Conservation (phyloP, 176 grass and related monocot species). For the Carex littledalei region DNA sequence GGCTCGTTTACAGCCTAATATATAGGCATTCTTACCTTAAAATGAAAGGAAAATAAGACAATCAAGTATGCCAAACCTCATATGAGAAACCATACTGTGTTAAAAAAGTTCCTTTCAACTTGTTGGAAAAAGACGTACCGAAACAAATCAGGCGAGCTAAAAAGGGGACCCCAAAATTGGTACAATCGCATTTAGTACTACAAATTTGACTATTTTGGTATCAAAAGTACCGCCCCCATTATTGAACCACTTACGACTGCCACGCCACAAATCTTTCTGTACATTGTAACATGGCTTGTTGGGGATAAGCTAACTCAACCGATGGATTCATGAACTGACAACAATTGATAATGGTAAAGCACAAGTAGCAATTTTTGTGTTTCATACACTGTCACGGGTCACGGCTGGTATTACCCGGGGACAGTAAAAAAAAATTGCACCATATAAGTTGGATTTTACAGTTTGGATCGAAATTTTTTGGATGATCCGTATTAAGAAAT, state of each 20-base stretch:
- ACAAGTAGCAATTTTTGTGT: neutral
- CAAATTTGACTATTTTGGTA: conserved; percentile 2
- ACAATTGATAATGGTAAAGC: neutral
- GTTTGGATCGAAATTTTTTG: neutral
- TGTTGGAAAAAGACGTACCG: neutral
- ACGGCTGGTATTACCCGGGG: neutral
- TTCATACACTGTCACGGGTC: neutral
- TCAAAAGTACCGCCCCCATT: neutral
- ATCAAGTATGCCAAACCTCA: neutral
- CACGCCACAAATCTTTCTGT: neutral
- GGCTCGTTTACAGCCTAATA: no score
- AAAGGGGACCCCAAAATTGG: neutral
- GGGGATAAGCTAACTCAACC: neutral
- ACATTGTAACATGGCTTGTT: conserved; percentile 5
- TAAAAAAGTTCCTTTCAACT: neutral
- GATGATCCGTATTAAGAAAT: neutral
- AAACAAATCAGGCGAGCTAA: neutral
- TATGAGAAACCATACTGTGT: neutral
- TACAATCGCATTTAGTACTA: neutral
- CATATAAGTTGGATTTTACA: neutral
- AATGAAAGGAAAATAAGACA: no score
- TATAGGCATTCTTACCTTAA: no score
- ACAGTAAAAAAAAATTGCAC: neutral
- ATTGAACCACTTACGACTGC: neutral
- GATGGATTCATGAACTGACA: neutral